Evolutionary conservation across 805 yeast genomes (phyloP).

Genomic region (Ogataea populi-albae): DNA sequence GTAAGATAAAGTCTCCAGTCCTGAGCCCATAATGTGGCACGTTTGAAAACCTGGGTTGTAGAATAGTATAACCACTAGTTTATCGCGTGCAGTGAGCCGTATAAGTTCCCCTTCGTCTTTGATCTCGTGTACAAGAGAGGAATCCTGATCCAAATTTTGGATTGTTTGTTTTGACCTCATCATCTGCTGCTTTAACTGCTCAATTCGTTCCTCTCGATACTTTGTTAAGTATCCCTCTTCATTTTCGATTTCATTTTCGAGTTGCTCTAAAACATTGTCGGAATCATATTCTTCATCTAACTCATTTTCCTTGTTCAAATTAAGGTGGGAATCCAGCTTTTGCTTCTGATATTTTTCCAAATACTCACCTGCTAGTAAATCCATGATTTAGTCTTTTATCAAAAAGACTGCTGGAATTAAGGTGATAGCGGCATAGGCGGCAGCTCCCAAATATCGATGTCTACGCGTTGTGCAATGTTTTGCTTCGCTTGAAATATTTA

Average conservation of each 20-base stretch:
- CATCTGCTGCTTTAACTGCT: slow-evolving; percentile 49
- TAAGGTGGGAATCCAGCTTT: slow-evolving; percentile 6
- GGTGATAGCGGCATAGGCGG: too few species aligned
- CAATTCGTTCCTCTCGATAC: slow-evolving; percentile 63
- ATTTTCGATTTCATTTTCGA: slow-evolving; percentile 51
- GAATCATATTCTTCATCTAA: slow-evolving; percentile 16
- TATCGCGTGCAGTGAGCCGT: slow-evolving; percentile 43
- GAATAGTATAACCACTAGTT: slow-evolving; percentile 56
- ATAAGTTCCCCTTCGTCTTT: slow-evolving; percentile 57
- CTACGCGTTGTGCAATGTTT: too few species aligned
- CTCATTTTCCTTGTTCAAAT: slow-evolving; percentile 26
- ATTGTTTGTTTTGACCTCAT: slow-evolving; percentile 33
- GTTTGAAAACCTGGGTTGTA: slow-evolving; percentile 57
- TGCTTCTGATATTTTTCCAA: slow-evolving; percentile 45
- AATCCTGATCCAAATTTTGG: slow-evolving; percentile 31
- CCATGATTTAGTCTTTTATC: slow-evolving; percentile 7
- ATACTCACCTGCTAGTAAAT: slow-evolving; percentile 20
- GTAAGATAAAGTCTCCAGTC: slow-evolving; percentile 45
- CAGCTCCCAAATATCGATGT: too few species aligned
- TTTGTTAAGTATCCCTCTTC: slow-evolving; percentile 38
- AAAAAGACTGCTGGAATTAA: too few species aligned
- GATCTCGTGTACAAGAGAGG: slow-evolving; percentile 40
- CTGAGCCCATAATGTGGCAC: slow-evolving; percentile 57
- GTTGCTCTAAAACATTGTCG: slow-evolving; percentile 44
- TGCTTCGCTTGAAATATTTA: slow-evolving; percentile 2